Percentiles rank a stretch among this genome's conserved stretches.
Evolutionary conservation across 495 filamentous ascomycete genomes (phyloP).

Genomic region (Haplographium delicatum): DNA sequence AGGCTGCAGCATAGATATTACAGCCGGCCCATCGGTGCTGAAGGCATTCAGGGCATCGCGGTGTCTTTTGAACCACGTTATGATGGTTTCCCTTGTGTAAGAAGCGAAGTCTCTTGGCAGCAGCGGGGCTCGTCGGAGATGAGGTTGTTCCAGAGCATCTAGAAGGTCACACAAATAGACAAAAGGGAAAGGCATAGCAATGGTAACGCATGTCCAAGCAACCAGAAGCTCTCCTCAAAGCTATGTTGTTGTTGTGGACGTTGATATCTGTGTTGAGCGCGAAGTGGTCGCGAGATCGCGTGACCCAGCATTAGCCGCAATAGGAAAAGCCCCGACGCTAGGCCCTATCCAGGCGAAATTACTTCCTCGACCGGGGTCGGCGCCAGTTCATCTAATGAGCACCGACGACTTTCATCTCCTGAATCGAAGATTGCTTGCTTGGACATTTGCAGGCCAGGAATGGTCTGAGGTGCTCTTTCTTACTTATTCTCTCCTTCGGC

Average conservation of each 20-base stretch:
- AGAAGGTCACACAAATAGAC: conserved; percentile 55
- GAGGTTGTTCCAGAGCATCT: conserved; percentile 43
- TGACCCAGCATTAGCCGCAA: neutral
- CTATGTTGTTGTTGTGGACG: neutral
- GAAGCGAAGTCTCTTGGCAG: conserved; percentile 29
- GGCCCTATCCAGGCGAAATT: neutral
- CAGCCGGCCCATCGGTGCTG: conserved; percentile 47
- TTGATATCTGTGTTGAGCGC: neutral
- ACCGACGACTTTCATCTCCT: too few species aligned
- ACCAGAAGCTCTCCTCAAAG: neutral
- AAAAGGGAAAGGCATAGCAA: conserved; percentile 58
- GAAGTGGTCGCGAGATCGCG: neutral
- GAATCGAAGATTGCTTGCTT: too few species aligned
- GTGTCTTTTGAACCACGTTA: conserved; percentile 56
- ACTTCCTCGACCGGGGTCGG: too few species aligned
- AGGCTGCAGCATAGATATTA: conserved; percentile 71
- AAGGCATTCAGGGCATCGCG: conserved; percentile 43
- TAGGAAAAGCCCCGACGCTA: neutral
- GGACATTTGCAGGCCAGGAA: neutral
- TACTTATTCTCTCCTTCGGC: neutral
- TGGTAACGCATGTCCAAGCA: neutral
- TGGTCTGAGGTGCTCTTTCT: neutral
- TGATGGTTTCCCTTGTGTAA: conserved; percentile 34
- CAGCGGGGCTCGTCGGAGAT: conserved; percentile 23
- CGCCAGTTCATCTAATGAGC: too few species aligned